phyloP scores from a whole-genome alignment of 1,284 basidiomycete species.

The Agroathelia rolfsii region DNA sequence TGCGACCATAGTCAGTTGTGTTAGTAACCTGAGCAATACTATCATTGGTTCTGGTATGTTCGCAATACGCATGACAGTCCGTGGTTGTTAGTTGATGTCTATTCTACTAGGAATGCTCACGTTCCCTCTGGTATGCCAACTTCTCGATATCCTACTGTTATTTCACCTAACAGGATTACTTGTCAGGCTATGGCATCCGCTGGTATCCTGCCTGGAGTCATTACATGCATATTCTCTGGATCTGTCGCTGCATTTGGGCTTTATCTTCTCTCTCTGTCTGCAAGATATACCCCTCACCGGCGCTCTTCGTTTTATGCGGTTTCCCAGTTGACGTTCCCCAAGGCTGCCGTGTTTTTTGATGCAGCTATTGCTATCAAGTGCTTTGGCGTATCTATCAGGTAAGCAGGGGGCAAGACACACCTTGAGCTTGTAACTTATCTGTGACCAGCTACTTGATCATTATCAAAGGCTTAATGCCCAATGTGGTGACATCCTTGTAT shows the following conservation, averaged over 20 bases:
- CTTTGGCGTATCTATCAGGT: constrained; percentile 94
- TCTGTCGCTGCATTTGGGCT: constrained; percentile 77
- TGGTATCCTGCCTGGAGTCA: constrained; percentile 78
- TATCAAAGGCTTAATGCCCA: constrained; percentile 90
- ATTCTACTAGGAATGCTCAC: constrained; percentile 62
- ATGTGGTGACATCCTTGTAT: constrained; percentile 79
- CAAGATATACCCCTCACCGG: constrained; percentile 66
- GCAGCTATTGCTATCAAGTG: constrained; percentile 94
- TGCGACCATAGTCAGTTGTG: constrained; percentile 54
- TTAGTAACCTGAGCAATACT: constrained; percentile 77
- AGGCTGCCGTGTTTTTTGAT: constrained; percentile 80
- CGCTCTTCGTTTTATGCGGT: constrained; percentile 85
- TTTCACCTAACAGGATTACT: constrained; percentile 9
- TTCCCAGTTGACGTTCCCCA: constrained; percentile 78
- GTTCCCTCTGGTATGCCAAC: constrained; percentile 54
- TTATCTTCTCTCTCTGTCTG: constrained; percentile 83
- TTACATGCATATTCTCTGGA: constrained; percentile 86
- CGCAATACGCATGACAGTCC: constrained; percentile 4
- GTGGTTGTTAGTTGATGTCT: constrained; percentile 7
- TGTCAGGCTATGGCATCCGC: constrained; percentile 74
- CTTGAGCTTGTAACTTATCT: constrained; percentile 7
- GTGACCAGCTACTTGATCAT: constrained; percentile 77
- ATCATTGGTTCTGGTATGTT: constrained; percentile 79
- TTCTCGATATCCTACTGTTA: constrained; percentile 4
- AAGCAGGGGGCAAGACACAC: constrained; percentile 14